Conservation (phyloP, 1,284 basidiomycete species). For the Papiliotrema fonsecae region DNA sequence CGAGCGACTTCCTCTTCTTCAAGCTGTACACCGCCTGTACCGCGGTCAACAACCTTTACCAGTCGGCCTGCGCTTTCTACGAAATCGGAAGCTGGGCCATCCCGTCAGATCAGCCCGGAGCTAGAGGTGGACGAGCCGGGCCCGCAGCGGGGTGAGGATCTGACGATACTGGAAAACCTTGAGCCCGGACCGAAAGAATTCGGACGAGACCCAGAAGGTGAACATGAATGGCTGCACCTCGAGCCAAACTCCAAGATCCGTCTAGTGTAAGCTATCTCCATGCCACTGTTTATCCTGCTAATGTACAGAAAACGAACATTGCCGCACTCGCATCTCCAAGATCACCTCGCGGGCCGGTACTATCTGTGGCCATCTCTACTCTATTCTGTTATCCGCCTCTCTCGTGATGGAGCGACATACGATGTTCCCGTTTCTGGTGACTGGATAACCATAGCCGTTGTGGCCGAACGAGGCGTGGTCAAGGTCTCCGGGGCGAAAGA, state of each 20-base stretch:
- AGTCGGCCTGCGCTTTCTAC: no score
- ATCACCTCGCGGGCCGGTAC: conserved; percentile 77
- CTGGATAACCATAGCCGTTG: conserved; percentile 86
- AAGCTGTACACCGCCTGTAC: no score
- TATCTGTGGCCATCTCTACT: conserved; percentile 80
- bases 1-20: conserved; percentile 2
- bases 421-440: conserved; percentile 87
- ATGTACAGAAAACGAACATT: conserved; percentile 63
- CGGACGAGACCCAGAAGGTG: conserved; percentile 41
- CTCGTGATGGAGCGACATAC: conserved; percentile 72
- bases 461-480: conserved; percentile 73
- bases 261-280: conserved; percentile 60
- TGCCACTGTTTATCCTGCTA: background rate
- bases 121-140: conserved; percentile 10
- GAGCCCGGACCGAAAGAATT: conserved; percentile 67
- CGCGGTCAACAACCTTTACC: no score
- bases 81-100: conserved; percentile 1
- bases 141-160: conserved; percentile 50
- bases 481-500: conserved; percentile 34
- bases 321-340: conserved; percentile 70
- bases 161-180: conserved; percentile 70
- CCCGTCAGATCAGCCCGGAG: conserved; percentile 6
- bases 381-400: conserved; percentile 75
- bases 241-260: conserved; percentile 87
- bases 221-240: conserved; percentile 58